A percentile compares a stretch with the other conserved stretches of the same genome.
These are phyloP conservation scores for Omphalea diandra DNA, from an alignment of 441 rosid species.

Conservation along the genomic window DNA sequence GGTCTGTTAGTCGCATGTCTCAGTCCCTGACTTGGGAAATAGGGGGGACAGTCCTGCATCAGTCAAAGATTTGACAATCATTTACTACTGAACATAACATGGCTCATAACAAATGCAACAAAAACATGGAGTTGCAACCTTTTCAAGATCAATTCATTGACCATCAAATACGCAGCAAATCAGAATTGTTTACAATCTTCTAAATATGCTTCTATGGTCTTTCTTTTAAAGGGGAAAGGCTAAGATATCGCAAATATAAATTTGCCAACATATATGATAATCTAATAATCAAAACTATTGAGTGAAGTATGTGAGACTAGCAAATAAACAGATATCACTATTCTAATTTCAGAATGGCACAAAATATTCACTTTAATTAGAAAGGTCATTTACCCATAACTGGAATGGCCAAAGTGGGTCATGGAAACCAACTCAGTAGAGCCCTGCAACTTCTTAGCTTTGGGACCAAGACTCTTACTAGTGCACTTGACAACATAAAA, in stretches of 20 bases:
- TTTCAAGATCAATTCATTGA: background rate
- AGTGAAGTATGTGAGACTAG: background rate
- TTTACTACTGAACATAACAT: background rate
- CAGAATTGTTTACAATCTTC: background rate
- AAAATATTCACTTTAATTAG: background rate
- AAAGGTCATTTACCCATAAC: slow-evolving; percentile 4
- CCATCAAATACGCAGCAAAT: background rate
- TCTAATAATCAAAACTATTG: background rate
- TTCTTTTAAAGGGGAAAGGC: background rate
- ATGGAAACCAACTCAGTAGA: slow-evolving; percentile 2
- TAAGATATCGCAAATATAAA: background rate
- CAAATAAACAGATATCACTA: background rate
- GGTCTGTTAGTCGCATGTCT: slow-evolving; percentile 49
- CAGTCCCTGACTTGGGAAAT: slow-evolving; percentile 39
- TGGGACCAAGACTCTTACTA: slow-evolving; percentile 2
- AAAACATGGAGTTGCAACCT: background rate
- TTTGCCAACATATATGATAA: background rate
- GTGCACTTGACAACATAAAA: background rate
- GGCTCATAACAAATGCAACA: background rate
- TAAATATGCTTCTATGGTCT: background rate
- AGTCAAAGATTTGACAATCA: slow-evolving; percentile 9
- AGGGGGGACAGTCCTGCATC: slow-evolving; percentile 49
- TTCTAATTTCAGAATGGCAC: background rate
- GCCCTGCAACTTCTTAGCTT: slow-evolving; percentile 20
- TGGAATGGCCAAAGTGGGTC: background rate